These are phyloP conservation scores for Gracilaria domingensis DNA, from an alignment of 23 red algal genomes.

Conservation along the genomic window DNA sequence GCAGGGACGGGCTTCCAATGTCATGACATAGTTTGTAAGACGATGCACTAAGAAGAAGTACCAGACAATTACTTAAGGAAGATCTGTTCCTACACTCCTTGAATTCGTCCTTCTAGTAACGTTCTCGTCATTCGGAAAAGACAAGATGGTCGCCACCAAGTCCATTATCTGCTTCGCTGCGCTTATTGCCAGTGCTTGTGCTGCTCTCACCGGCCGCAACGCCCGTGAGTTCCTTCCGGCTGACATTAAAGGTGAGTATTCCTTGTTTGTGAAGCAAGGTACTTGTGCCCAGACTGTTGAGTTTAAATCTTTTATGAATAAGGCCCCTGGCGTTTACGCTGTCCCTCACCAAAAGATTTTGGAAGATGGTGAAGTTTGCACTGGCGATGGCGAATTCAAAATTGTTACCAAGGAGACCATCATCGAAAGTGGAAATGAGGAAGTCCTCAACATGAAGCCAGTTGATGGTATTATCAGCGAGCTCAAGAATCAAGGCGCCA, in stretches of 20 bases:
- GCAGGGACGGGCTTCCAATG: background rate
- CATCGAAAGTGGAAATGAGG: constrained; percentile 21
- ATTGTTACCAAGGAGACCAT: constrained; percentile 51
- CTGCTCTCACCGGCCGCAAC: constrained; percentile 27
- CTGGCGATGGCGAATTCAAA: constrained; percentile 38
- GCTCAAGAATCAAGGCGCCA: constrained; percentile 52
- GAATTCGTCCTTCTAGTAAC: constrained; percentile 7
- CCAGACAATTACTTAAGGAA: constrained; percentile 28
- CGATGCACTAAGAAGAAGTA: background rate
- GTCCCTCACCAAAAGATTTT: constrained; percentile 57
- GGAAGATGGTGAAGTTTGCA: constrained; percentile 55
- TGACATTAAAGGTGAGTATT: constrained; percentile 48
- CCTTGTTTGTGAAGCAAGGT: constrained; percentile 66
- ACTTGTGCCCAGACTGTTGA: constrained; percentile 53
- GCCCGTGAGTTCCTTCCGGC: constrained; percentile 53
- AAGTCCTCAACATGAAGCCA: constrained; percentile 49
- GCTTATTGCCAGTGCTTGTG: constrained; percentile 28
- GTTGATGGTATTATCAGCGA: constrained; percentile 26
- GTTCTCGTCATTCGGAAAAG: background rate
- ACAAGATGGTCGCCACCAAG: constrained; percentile 47
- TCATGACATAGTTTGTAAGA: background rate
- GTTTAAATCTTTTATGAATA: constrained; percentile 22
- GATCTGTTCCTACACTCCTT: background rate
- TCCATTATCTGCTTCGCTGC: constrained; percentile 38
- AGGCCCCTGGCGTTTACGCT: constrained; percentile 52